Evolutionary conservation across 2,329 filamentous ascomycete genomes (phyloP).

Genomic region (Albifimbria verrucaria): DNA sequence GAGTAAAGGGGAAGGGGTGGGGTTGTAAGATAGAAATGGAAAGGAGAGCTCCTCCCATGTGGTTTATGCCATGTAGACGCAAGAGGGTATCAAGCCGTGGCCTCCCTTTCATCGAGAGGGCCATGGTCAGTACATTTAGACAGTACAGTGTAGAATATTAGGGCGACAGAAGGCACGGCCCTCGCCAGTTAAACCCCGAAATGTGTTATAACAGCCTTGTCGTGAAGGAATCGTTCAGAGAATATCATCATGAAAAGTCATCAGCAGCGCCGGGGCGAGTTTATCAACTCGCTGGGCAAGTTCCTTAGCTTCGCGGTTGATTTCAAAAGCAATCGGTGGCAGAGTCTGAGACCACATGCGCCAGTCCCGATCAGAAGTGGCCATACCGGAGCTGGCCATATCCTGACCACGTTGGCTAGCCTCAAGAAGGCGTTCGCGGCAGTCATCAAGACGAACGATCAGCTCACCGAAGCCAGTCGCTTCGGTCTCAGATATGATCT

Average conservation of each 20-base stretch:
- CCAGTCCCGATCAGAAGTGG: conserved; percentile 52
- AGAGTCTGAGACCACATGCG: conserved; percentile 66
- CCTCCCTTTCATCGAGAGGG: neutral
- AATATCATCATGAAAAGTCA: conserved; percentile 41
- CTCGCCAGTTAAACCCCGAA: neutral
- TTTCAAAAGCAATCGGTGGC: conserved; percentile 82
- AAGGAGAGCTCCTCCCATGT: neutral
- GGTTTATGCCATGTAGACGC: neutral
- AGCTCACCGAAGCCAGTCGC: conserved; percentile 48
- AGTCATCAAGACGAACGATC: conserved; percentile 57
- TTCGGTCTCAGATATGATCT: conserved; percentile 66
- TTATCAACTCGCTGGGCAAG: conserved; percentile 45
- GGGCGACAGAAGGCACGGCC: neutral
- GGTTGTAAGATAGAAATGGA: neutral
- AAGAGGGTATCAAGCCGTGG: neutral
- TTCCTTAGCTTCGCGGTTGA: conserved; percentile 79
- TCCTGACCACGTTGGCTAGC: conserved; percentile 59
- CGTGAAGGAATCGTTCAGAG: neutral
- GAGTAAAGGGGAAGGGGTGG: neutral
- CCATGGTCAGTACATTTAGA: neutral
- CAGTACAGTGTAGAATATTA: neutral
- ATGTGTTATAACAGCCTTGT: neutral
- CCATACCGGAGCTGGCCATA: conserved; percentile 48
- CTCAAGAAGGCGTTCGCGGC: conserved; percentile 62
- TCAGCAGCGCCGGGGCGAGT: conserved; percentile 31